These are phyloP conservation scores for Chrysophaeum taylorii DNA, from an alignment of 352 stramenopile species.

Conservation along the genomic window DNA sequence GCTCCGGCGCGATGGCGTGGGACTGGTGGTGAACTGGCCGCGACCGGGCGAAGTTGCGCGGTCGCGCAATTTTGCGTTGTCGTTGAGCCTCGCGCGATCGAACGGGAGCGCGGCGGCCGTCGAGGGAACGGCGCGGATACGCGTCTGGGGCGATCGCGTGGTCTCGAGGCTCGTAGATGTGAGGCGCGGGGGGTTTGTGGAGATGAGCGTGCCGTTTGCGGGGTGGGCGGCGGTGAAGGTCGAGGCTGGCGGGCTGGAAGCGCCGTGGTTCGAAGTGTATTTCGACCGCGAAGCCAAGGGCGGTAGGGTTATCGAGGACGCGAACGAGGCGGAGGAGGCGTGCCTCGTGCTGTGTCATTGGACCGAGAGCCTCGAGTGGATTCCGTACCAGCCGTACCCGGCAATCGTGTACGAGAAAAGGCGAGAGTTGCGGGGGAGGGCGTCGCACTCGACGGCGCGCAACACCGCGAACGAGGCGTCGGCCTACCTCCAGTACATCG, in stretches of 20 bases:
- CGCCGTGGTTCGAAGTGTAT: too few species aligned
- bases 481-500: slow-evolving; percentile 23
- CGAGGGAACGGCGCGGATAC: background rate
- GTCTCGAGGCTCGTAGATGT: too few species aligned
- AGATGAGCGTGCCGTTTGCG: too few species aligned
- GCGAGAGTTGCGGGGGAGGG: background rate
- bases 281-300: background rate
- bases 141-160: background rate
- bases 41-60: background rate
- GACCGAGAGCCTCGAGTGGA: slow-evolving; percentile 18
- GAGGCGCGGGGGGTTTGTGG: too few species aligned
- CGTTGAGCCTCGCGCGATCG: background rate
- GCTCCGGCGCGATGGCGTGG: background rate
- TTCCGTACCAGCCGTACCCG: slow-evolving; percentile 13
- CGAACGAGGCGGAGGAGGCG: background rate
- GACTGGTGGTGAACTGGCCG: background rate
- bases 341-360: slow-evolving; percentile 16
- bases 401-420: slow-evolving; percentile 23
- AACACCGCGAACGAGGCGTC: slow-evolving; percentile 24
- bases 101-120: background rate
- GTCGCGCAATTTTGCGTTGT: background rate
- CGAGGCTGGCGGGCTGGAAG: too few species aligned
- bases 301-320: background rate
- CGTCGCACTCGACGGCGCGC: slow-evolving; percentile 14
- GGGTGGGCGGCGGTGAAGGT: too few species aligned